Base-by-base conservation (phyloP, 768 basidiomycete species). In the Naganishia onofrii region DNA sequence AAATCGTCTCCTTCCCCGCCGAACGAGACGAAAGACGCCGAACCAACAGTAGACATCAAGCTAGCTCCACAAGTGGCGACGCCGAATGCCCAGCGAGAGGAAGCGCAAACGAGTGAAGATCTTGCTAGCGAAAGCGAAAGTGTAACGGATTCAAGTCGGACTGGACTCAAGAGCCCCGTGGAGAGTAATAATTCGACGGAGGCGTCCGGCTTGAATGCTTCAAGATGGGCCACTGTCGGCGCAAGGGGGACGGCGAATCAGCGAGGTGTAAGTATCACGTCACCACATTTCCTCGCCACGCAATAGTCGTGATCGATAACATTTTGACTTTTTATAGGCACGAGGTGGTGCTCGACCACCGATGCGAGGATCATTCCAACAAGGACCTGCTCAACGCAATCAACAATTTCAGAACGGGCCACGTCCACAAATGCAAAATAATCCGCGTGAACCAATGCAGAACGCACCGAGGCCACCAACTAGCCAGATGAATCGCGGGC, bases 21-120 rank as follows among this genome's bases (percentile, higher is more conserved):
- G 21, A 51, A 23, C n/a, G 48, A 23, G 21, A n/a, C n/a, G 21
- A 17, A 58, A 23, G n/a, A 23, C 10, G 60, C 10, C 42, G 9
- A n/a, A n/a, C 10, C 10, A 28, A 42, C 21, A 8, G 60, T 63
- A n/a, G 60, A 63, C 42, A 26, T 63, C 38, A 63, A 63, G 12
- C 42, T 63, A 12, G 60, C 60, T 5, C 23, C 21, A 6, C 3
- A 42, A 44, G 19, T 63, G 9, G 34, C 60, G n/a, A 42, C 28
- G 10, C 36, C 5, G 34, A 36, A 15, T 15, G n/a, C 29, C 2
- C 38, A 63, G 10, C 60, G 36, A 12, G 60, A 63, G 29, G 15
- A 63, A 44, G 60, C 60, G 21, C 36, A 63, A 15, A 63, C 60
- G 60, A 63, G 60, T 46, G 21, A 6, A 19, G 60, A 63, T 44